phyloP scores from a whole-genome alignment of 1,284 basidiomycete species.

The Spongiforma sp. region DNA sequence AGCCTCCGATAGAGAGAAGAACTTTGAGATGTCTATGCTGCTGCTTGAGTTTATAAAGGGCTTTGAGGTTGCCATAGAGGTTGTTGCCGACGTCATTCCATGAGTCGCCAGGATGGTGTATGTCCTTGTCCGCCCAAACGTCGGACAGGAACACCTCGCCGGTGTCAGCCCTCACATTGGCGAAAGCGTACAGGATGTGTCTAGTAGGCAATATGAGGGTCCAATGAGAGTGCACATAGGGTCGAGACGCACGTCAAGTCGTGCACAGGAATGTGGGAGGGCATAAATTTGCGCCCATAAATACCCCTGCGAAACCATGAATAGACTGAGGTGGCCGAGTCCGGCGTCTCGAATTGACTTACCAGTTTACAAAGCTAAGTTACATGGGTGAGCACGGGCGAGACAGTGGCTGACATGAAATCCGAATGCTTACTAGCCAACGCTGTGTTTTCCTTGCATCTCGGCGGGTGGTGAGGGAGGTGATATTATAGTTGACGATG shows the following conservation, averaged over 20 bases:
- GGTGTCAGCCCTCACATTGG: slow-evolving; percentile 80
- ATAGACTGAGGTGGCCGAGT: no score
- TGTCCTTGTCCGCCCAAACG: slow-evolving; percentile 92
- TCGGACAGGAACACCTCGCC: slow-evolving; percentile 92
- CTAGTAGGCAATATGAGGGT: slow-evolving; percentile 42
- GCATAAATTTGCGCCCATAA: slow-evolving; percentile 89
- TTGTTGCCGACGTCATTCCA: slow-evolving; percentile 89
- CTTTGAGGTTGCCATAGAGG: slow-evolving; percentile 95
- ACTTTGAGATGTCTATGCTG: slow-evolving; percentile 85
- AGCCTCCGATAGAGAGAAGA: slow-evolving; percentile 88
- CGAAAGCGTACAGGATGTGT: slow-evolving; percentile 90
- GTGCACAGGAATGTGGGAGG: slow-evolving; percentile 77
- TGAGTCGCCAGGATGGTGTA: slow-evolving; percentile 84
- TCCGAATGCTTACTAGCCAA: slow-evolving; percentile 74
- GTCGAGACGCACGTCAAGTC: slow-evolving; percentile 78
- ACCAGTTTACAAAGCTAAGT: slow-evolving; percentile 81
- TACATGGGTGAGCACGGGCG: slow-evolving; percentile 9
- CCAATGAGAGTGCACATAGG: background rate
- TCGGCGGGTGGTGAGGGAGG: slow-evolving; percentile 20
- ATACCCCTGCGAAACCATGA: slow-evolving; percentile 87
- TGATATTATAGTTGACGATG: slow-evolving; percentile 10
- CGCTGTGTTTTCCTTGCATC: slow-evolving; percentile 65
- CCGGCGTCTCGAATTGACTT: slow-evolving; percentile 1
- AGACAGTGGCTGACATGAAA: slow-evolving; percentile 7
- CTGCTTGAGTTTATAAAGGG: slow-evolving; percentile 90